A percentile compares a stretch with the other conserved stretches of the same genome.
Conservation (phyloP, 495 filamentous ascomycete species). For the Aspergillus steynii region DNA sequence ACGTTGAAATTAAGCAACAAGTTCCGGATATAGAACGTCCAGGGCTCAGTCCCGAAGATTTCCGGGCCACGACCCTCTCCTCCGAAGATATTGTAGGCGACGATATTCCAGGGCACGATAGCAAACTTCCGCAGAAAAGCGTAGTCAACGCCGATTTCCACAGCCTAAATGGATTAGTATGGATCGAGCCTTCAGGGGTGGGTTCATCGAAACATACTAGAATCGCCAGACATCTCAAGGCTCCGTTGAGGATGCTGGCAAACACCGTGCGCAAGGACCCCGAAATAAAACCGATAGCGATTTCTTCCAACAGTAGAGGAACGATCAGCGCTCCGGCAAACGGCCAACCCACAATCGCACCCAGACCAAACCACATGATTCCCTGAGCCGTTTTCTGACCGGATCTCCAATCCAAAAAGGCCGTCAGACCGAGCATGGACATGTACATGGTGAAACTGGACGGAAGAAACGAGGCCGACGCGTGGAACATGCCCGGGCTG, state of each 20-base stretch:
- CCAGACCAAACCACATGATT: conserved; percentile 91
- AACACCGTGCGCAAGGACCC: conserved; percentile 56
- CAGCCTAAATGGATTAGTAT: conserved; percentile 38
- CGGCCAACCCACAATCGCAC: conserved; percentile 90
- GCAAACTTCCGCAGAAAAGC: conserved; percentile 80
- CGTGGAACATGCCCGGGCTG: conserved; percentile 91
- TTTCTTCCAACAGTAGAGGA: conserved; percentile 81
- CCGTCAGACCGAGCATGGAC: conserved; percentile 78
- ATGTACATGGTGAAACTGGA: conserved; percentile 98
- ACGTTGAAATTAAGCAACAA: conserved; percentile 92
- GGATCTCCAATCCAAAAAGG: conserved; percentile 83
- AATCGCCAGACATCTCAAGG: conserved; percentile 62
- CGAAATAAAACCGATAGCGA: conserved; percentile 60
- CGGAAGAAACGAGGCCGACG: conserved; percentile 82
- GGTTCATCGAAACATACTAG: conserved; percentile 56
- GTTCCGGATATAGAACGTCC: conserved; percentile 95
- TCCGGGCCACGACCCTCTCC: conserved; percentile 75
- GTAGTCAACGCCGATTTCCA: conserved; percentile 67
- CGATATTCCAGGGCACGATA: conserved; percentile 86
- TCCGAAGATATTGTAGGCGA: conserved; percentile 92
- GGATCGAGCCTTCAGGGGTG: conserved; percentile 4
- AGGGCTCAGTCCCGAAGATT: conserved; percentile 95
- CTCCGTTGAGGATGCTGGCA: conserved; percentile 64
- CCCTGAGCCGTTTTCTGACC: conserved; percentile 75
- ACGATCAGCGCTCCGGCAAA: conserved; percentile 81